Evolutionary conservation across 2,329 filamentous ascomycete genomes (phyloP).

Genomic region (Phoma herbarum): DNA sequence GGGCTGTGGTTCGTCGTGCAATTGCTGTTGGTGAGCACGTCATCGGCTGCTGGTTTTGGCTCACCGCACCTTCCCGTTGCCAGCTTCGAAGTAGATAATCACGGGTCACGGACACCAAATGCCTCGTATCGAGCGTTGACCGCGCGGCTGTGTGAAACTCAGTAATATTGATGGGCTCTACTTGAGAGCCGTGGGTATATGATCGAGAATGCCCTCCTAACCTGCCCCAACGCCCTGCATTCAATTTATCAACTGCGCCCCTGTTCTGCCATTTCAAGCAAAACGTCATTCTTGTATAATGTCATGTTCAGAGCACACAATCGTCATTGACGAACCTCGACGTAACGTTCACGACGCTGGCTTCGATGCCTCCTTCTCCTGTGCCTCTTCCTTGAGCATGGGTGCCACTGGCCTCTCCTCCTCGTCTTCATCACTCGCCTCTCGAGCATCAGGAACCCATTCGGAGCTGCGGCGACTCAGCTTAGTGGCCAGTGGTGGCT

Average conservation of each 20-base stretch:
- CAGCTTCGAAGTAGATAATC: not conserved
- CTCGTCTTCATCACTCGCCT: conserved; percentile 34
- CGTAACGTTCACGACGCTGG: not conserved
- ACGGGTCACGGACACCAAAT: not conserved
- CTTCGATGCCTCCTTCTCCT: conserved; percentile 6
- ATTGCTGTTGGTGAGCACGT: conserved; percentile 10
- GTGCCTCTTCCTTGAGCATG: conserved; percentile 6
- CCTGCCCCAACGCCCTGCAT: conserved; percentile 14
- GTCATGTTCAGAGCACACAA: not conserved
- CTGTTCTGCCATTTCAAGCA: not conserved
- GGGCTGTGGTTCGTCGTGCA: conserved; percentile 3
- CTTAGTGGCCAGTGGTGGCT: conserved; percentile 44
- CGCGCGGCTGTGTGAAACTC: conserved; percentile 4
- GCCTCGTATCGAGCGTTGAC: not conserved
- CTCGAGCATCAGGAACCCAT: conserved; percentile 45
- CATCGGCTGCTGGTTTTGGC: conserved; percentile 9
- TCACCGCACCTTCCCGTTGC: conserved; percentile 8
- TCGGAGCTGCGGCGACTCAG: conserved; percentile 48
- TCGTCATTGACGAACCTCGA: not conserved
- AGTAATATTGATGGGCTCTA: conserved; percentile 19
- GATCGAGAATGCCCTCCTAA: conserved; percentile 12
- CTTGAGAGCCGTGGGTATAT: conserved; percentile 20
- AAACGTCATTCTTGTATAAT: not conserved
- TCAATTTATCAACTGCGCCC: conserved; percentile 14
- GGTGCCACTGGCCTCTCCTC: conserved; percentile 4